Evolutionary conservation across 345 rosid species (phyloP).

Genomic region (Citropsis articulata): DNA sequence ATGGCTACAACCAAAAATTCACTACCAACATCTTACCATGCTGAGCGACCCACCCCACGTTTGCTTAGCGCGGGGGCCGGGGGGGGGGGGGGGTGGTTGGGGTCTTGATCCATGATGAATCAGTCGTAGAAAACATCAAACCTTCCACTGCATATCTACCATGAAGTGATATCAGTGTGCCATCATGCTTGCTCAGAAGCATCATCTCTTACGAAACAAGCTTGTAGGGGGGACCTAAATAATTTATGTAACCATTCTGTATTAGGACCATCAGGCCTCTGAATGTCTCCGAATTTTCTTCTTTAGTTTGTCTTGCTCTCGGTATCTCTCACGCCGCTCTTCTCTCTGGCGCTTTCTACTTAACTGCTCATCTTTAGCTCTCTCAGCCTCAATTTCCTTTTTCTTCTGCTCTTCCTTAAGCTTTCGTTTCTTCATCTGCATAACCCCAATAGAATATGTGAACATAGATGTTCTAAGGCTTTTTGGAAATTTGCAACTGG

Average conservation of each 20-base stretch:
- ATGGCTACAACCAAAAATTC: not conserved
- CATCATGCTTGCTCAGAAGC: not conserved
- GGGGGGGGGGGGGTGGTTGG: too few species aligned
- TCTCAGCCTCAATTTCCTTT: slow-evolving; percentile 17
- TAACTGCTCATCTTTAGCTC: slow-evolving; percentile 64
- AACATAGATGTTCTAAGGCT: too few species aligned
- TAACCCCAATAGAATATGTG: too few species aligned
- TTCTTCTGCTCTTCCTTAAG: too few species aligned
- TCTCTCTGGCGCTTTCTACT: slow-evolving; percentile 74
- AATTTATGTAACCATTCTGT: not conserved
- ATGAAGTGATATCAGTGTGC: not conserved
- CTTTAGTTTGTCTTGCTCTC: slow-evolving; percentile 59
- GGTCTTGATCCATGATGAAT: too few species aligned
- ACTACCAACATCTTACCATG: not conserved
- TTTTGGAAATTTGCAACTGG: too few species aligned
- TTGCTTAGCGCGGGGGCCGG: not conserved
- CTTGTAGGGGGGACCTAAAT: not conserved
- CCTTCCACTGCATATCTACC: not conserved
- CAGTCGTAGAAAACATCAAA: too few species aligned
- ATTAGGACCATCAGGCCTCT: slow-evolving; percentile 20
- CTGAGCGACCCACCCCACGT: not conserved
- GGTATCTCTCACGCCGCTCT: slow-evolving; percentile 69
- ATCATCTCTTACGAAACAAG: not conserved
- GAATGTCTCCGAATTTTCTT: slow-evolving; percentile 45
- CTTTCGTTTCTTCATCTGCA: too few species aligned